Percentiles rank a stretch among this genome's conserved stretches.
phyloP scores from a whole-genome alignment of 2,329 filamentous ascomycete species.

The Monosporascus sp. region DNA sequence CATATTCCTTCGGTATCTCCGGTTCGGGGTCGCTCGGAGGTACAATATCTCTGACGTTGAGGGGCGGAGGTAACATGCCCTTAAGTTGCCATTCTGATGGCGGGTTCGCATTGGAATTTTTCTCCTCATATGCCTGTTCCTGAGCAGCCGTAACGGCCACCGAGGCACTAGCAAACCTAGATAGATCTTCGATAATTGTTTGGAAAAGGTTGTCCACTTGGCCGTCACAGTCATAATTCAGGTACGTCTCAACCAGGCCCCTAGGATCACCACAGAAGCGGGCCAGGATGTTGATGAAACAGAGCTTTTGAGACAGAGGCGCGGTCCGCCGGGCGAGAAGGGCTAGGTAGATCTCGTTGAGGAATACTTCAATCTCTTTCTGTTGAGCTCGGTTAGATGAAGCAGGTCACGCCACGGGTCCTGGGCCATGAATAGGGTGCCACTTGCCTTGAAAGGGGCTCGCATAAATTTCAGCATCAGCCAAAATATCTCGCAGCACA shows the following conservation, averaged over 20 bases:
- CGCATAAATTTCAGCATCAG: slow-evolving; percentile 92
- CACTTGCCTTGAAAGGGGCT: slow-evolving; percentile 77
- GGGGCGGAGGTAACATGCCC: slow-evolving; percentile 77
- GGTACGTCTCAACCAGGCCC: slow-evolving; percentile 87
- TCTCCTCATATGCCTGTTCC: slow-evolving; percentile 83
- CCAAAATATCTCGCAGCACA: slow-evolving; percentile 97
- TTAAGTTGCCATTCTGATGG: slow-evolving; percentile 78
- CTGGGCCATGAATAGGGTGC: slow-evolving; percentile 44
- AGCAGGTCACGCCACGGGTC: slow-evolving; percentile 39
- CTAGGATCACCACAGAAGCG: slow-evolving; percentile 80
- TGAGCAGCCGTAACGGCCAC: slow-evolving; percentile 70
- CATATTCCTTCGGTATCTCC: slow-evolving; percentile 81
- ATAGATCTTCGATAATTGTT: slow-evolving; percentile 87
- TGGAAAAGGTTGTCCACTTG: slow-evolving; percentile 98
- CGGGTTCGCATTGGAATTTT: slow-evolving; percentile 55
- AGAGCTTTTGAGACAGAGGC: slow-evolving; percentile 84
- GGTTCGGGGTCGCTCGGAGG: slow-evolving; percentile 56
- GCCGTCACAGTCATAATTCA: slow-evolving; percentile 97
- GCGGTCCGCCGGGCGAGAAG: slow-evolving; percentile 85
- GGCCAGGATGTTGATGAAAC: slow-evolving; percentile 81
- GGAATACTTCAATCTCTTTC: slow-evolving; percentile 96
- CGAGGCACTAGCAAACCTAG: slow-evolving; percentile 75
- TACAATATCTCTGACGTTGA: slow-evolving; percentile 73
- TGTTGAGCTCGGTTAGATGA: slow-evolving; percentile 32
- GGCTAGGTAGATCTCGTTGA: slow-evolving; percentile 94